Evolutionary conservation across 176 grass and related monocot species (phyloP).

Genomic region (Miscanthus lutarioriparius): DNA sequence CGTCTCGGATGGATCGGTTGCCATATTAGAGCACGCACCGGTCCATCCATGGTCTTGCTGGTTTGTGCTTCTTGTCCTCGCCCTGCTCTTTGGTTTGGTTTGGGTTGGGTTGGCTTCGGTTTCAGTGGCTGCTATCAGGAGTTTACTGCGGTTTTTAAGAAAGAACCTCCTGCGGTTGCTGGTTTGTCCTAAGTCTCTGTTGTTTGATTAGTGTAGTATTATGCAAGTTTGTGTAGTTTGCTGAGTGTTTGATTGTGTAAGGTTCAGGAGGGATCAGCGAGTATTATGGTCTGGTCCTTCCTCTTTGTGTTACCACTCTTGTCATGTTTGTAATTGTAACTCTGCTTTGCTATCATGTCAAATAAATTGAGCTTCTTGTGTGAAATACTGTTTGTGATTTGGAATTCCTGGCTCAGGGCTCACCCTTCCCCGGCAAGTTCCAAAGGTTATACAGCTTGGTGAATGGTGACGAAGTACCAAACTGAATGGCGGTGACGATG

Average conservation of each 20-base stretch:
- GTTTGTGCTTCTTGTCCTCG: neutral
- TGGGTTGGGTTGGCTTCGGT: neutral
- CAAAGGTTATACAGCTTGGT: neutral
- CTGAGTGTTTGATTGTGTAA: neutral
- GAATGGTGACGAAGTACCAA: neutral
- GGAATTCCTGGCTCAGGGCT: neutral
- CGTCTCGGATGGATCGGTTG: constrained; percentile 12
- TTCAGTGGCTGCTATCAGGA: constrained; percentile 2
- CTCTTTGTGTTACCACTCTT: neutral
- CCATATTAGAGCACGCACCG: constrained; percentile 39
- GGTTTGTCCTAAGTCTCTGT: neutral
- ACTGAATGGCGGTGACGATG: neutral
- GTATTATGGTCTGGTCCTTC: constrained; percentile 17
- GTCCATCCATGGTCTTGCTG: constrained; percentile 4
- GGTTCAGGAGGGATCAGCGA: neutral
- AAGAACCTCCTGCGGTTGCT: constrained; percentile 16
- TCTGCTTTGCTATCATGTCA: neutral
- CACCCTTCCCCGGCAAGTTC: neutral
- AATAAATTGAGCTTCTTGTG: constrained; percentile 9
- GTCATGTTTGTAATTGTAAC: neutral
- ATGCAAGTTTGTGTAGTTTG: neutral
- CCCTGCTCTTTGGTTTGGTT: neutral
- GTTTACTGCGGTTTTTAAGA: constrained; percentile 29
- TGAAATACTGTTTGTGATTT: neutral
- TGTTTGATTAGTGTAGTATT: neutral